These are phyloP conservation scores for Hysterium pulicare DNA, from an alignment of 2,329 filamentous ascomycete species.

Conservation along the genomic window DNA sequence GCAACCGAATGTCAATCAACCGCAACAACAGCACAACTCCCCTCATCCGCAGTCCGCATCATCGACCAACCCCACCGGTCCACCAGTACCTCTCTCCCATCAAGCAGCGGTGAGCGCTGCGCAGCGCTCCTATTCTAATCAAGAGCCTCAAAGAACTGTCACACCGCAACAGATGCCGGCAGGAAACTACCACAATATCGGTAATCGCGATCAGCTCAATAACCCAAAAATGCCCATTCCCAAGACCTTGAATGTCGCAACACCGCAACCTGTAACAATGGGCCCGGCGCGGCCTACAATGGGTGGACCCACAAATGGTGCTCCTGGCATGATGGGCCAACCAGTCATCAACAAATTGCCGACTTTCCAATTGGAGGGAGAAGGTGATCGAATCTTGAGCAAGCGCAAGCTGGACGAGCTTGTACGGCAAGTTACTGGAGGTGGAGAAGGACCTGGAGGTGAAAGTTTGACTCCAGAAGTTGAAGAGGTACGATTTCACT, in stretches of 20 bases:
- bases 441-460: conserved; percentile 67
- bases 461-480: conserved; percentile 86
- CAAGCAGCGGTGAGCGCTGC: conserved; percentile 44
- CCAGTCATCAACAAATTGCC: conserved; percentile 80
- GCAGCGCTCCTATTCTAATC: conserved; percentile 35
- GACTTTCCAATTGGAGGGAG: conserved; percentile 81
- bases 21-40: conserved; percentile 34
- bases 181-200: conserved; percentile 29
- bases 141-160: conserved; percentile 30
- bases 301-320: conserved; percentile 69
- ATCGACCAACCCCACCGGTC: conserved; percentile 22
- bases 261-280: conserved; percentile 73
- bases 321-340: conserved; percentile 81
- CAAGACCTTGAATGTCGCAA: conserved; percentile 70
- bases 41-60: conserved; percentile 36
- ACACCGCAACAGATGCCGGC: conserved; percentile 30
- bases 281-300: conserved; percentile 74
- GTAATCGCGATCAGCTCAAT: conserved; percentile 38
- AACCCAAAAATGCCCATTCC: conserved; percentile 75
- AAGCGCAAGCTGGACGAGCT: conserved; percentile 97
- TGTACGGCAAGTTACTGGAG: conserved; percentile 87
- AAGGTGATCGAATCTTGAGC: conserved; percentile 88
- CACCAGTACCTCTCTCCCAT: conserved; percentile 41
- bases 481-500: conserved; percentile 69
- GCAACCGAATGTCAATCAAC: conserved; percentile 30